A percentile compares a stretch with the other conserved stretches of the same genome.
Conservation (phyloP, 352 stramenopile species). For the Globisporangium echinulatum region DNA sequence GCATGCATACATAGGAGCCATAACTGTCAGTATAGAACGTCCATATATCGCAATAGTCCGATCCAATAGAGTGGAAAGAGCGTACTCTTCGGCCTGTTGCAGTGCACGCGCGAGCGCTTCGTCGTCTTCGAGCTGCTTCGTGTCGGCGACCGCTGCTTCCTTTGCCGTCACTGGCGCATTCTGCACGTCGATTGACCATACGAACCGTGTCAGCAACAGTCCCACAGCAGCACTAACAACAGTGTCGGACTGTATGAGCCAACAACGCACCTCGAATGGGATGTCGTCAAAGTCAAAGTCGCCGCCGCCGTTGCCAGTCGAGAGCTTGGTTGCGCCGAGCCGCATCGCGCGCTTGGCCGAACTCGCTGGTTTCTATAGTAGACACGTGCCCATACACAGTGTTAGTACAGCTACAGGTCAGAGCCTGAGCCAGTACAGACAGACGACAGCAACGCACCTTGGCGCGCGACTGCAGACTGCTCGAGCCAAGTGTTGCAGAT, state of each 20-base stretch:
- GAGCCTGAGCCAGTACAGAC: too few species aligned
- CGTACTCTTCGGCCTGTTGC: conserved; percentile 76
- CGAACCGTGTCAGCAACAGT: neutral
- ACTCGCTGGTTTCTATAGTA: conserved; percentile 23
- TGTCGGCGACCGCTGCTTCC: conserved; percentile 18
- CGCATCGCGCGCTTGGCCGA: conserved; percentile 50
- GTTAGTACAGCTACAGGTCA: too few species aligned
- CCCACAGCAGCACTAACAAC: neutral
- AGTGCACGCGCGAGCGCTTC: conserved; percentile 76
- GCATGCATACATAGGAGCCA: neutral
- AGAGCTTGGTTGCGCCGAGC: conserved; percentile 74
- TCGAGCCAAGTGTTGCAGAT: conserved; percentile 27
- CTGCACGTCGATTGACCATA: conserved; percentile 17
- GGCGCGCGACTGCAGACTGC: conserved; percentile 47
- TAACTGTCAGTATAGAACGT: neutral
- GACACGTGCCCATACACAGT: too few species aligned
- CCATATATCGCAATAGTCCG: too few species aligned
- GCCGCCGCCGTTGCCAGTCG: conserved; percentile 26
- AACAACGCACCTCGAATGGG: conserved; percentile 57
- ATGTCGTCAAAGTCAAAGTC: conserved; percentile 90
- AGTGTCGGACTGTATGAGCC: neutral
- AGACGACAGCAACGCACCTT: conserved; percentile 15
- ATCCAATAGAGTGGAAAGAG: neutral
- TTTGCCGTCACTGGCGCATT: conserved; percentile 49
- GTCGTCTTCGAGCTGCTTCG: conserved; percentile 85